Base-by-base conservation (phyloP, 495 filamentous ascomycete species). In the Cudoniella acicularis region DNA sequence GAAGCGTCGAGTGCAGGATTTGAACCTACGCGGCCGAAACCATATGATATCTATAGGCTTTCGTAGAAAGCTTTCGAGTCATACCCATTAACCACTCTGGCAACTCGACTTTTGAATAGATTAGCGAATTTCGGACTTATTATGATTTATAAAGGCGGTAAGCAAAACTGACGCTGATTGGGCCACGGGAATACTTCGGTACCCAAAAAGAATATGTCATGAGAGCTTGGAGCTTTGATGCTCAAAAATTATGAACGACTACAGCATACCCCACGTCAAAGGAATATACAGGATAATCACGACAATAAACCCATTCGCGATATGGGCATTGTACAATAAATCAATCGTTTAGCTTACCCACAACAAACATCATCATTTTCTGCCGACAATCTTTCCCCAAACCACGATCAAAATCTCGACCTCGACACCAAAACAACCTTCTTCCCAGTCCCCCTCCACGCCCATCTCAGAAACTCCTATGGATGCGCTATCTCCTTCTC, bases 41-140 rank as follows among this genome's bases (percentile, higher is more conserved):
- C 72, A 78, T 78, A 72, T 72, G 75, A 75, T 78, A 66, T 64
- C 70, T 65, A 66, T 55, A 21, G 51, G 25, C 22, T 17, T 36
- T 45, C 49, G 20, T 13, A 49, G n/a, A 54, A 49, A 49, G 42
- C 47, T 53, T 76, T 77, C 75, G 73, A 78, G 74, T 73, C 75
- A 70, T 70, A 77, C 73, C 69, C 73, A 73, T 77, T 76, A 78
- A 76, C 75, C 73, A 77, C 74, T 78, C 75, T 74, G 74, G 69
- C 73, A 78, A 67, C 59, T 63, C 67, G 71, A 68, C 71, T 60
- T 26, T 25, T 40, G 13, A 3, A 16, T 24, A 27, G 47, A 52
- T 48, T 56, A 0, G 25, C 25, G n/a, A 20, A 48, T 21, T 18
- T 10, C 3, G 1, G 26, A n/a, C 54, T 54, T 58, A 58, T 58